Conservation (phyloP, 768 basidiomycete species). For the Podaxis sp. region DNA sequence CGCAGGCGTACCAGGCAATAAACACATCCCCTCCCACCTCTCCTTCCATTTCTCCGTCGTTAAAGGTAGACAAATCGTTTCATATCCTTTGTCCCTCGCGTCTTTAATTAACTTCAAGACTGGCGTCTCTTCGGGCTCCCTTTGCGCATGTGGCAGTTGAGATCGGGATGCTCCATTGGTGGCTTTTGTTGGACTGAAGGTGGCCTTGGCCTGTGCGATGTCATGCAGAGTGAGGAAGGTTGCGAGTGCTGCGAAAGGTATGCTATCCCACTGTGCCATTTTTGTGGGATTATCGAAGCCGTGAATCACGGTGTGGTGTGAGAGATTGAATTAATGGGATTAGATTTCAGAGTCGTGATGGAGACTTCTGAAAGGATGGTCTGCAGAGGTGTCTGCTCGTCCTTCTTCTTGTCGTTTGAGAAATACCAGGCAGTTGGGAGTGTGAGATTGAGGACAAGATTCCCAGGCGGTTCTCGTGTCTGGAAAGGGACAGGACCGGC, state of each 20-base stretch:
- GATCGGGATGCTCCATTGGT: neutral
- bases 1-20: slow-evolving; percentile 39
- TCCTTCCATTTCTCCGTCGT: slow-evolving; percentile 83
- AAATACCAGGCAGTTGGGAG: too few relatives aligned
- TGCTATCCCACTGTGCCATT: slow-evolving; percentile 32
- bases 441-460: neutral
- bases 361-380: too few relatives aligned
- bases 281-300: neutral
- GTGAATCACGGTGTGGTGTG: too few relatives aligned
- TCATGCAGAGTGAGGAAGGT: slow-evolving; percentile 38
- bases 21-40: slow-evolving; percentile 88
- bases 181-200: slow-evolving; percentile 13
- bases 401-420: too few relatives aligned
- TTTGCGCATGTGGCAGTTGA: neutral
- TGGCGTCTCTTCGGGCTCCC: slow-evolving; percentile 36
- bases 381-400: too few relatives aligned
- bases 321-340: too few relatives aligned
- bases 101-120: slow-evolving; percentile 47
- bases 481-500: too few relatives aligned
- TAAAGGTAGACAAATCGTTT: slow-evolving; percentile 77
- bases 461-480: neutral
- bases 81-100: slow-evolving; percentile 65
- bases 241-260: slow-evolving; percentile 28
- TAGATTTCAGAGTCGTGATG: too few relatives aligned
- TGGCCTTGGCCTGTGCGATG: slow-evolving; percentile 27